Evolutionary conservation across 2,329 filamentous ascomycete species (phyloP).

Genomic region (Triangularia setosa): DNA sequence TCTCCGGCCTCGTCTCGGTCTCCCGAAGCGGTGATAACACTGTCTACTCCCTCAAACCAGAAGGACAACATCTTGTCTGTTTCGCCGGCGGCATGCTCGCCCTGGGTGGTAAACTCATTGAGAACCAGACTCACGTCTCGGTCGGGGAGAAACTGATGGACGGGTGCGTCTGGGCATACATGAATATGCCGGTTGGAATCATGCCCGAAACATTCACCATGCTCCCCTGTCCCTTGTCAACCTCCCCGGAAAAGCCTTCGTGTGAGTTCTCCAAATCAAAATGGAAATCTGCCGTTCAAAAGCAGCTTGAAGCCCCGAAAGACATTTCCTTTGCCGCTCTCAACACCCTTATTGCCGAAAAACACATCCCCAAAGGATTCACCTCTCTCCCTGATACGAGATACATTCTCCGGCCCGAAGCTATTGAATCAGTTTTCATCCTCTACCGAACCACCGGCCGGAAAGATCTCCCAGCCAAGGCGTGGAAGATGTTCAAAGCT

Average conservation of each 20-base stretch:
- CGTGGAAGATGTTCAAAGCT: slow-evolving; percentile 51
- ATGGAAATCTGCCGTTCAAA: slow-evolving; percentile 27
- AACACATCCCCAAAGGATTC: slow-evolving; percentile 53
- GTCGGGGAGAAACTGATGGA: slow-evolving; percentile 55
- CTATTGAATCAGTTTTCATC: slow-evolving; percentile 43
- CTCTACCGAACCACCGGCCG: slow-evolving; percentile 51
- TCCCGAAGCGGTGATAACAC: slow-evolving; percentile 25
- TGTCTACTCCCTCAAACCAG: slow-evolving; percentile 31
- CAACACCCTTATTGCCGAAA: slow-evolving; percentile 5
- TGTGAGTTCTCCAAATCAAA: slow-evolving; percentile 49
- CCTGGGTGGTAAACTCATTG: slow-evolving; percentile 60
- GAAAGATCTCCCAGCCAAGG: slow-evolving; percentile 44
- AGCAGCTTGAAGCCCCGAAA: slow-evolving; percentile 31
- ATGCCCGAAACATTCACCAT: slow-evolving; percentile 44
- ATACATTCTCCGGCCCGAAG: slow-evolving; percentile 43
- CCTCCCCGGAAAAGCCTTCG: slow-evolving; percentile 35
- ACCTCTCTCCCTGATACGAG: slow-evolving; percentile 49
- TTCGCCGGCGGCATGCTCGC: slow-evolving; percentile 69
- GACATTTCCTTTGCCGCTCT: neutral
- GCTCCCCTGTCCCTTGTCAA: slow-evolving; percentile 32
- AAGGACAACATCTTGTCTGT: slow-evolving; percentile 59
- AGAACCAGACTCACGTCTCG: slow-evolving; percentile 47
- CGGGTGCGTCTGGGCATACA: slow-evolving; percentile 61
- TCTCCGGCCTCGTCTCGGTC: slow-evolving; percentile 45
- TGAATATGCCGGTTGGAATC: slow-evolving; percentile 50